A percentile compares a stretch with the other conserved stretches of the same genome.
These are phyloP conservation scores for Seminavis robusta DNA, from an alignment of 108 stramenopile species.

Conservation along the genomic window DNA sequence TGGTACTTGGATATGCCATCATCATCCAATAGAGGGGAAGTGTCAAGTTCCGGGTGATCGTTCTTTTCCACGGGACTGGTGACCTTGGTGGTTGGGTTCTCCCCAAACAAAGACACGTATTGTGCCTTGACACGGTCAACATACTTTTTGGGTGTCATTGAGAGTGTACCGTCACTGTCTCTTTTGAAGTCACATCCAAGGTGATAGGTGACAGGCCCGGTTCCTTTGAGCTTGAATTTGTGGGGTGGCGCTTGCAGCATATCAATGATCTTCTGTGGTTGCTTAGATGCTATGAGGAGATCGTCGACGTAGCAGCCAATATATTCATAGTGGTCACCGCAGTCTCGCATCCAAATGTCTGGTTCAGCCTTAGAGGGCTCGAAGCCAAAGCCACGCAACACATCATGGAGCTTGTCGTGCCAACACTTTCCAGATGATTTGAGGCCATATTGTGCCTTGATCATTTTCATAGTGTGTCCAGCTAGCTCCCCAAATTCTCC, in stretches of 20 bases:
- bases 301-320: slow-evolving; percentile 35
- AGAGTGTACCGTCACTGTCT: slow-evolving; percentile 13
- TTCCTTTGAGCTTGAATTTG: slow-evolving; percentile 28
- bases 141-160: slow-evolving; percentile 8
- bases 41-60: slow-evolving; percentile 28
- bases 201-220: slow-evolving; percentile 16
- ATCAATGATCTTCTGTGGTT: slow-evolving; percentile 10
- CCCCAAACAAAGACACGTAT: slow-evolving; percentile 23
- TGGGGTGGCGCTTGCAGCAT: slow-evolving; percentile 4
- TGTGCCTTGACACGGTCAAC: slow-evolving; percentile 13
- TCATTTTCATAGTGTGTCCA: slow-evolving; percentile 25
- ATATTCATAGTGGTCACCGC: slow-evolving; percentile 26
- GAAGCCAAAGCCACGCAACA: slow-evolving; percentile 19
- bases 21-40: slow-evolving; percentile 5
- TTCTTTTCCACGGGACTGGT: slow-evolving; percentile 18
- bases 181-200: slow-evolving; percentile 2
- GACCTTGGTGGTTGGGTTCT: too few species aligned
- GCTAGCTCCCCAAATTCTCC: slow-evolving; percentile 32
- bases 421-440: slow-evolving; percentile 5
- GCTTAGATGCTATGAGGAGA: slow-evolving; percentile 1
- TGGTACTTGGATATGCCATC: slow-evolving; percentile 10
- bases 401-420: slow-evolving; percentile 10
- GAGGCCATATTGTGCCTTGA: slow-evolving; percentile 34
- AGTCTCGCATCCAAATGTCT: slow-evolving; percentile 30
- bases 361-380: slow-evolving; percentile 25